A percentile compares a stretch with the other conserved stretches of the same genome.
Conservation (phyloP, 345 rosid species). For the Acer saccharum region DNA sequence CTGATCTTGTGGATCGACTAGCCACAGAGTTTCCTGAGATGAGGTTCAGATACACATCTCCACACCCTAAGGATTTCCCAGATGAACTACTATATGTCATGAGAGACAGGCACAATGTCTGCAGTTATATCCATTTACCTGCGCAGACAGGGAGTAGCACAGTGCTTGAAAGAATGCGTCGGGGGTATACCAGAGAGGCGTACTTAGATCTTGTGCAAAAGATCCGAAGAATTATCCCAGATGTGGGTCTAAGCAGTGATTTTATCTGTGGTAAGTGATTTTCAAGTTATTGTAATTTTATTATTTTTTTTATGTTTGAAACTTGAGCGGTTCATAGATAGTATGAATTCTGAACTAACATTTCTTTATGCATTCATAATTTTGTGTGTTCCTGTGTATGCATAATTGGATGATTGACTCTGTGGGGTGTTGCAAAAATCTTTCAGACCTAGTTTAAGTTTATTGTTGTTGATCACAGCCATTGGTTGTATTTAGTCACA, state of each 20-base stretch:
- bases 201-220: conserved; percentile 88
- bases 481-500: neutral
- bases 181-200: conserved; percentile 90
- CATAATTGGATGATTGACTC: neutral
- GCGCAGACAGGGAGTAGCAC: conserved; percentile 86
- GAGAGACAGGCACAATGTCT: conserved; percentile 79
- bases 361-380: neutral
- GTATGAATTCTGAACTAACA: neutral
- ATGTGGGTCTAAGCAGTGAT: conserved; percentile 85
- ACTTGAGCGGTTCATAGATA: neutral
- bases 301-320: conserved; percentile 3
- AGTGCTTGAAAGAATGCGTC: conserved; percentile 78
- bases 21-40: conserved; percentile 91
- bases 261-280: conserved; percentile 74
- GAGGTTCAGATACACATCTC: conserved; percentile 95
- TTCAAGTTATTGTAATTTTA: conserved; percentile 3
- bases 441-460: conserved; percentile 2
- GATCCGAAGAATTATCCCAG: conserved; percentile 74
- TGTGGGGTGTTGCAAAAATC: neutral
- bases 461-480: neutral
- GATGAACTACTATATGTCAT: conserved; percentile 77
- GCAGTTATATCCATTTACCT: conserved; percentile 86
- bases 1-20: conserved; percentile 86
- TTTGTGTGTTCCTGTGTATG: neutral
- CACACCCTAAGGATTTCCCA: conserved; percentile 94